These are phyloP conservation scores for Fusarium sulawesiense DNA, from an alignment of 2,329 filamentous ascomycete genomes.

Conservation along the genomic window DNA sequence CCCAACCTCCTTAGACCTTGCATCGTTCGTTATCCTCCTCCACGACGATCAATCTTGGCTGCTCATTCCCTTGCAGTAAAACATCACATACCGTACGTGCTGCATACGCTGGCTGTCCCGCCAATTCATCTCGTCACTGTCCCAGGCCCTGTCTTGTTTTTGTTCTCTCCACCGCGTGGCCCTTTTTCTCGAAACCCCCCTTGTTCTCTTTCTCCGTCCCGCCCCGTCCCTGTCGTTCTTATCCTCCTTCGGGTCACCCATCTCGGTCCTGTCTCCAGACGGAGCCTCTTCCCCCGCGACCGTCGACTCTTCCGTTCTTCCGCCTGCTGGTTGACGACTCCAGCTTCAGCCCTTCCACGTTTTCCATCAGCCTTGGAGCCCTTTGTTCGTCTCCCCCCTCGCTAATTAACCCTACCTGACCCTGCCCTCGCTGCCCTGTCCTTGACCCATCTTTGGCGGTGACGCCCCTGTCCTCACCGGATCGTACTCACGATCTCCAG, in stretches of 20 bases:
- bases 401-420: conserved; percentile 18
- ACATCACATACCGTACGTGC: conserved; percentile 8
- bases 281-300: conserved; percentile 46
- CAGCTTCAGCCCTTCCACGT: conserved; percentile 26
- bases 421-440: conserved; percentile 30
- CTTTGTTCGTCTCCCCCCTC: conserved; percentile 6
- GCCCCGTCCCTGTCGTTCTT: conserved; percentile 41
- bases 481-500: conserved; percentile 46
- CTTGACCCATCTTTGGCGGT: conserved; percentile 43
- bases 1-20: conserved; percentile 9
- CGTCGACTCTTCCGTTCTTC: conserved; percentile 35
- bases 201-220: conserved; percentile 30
- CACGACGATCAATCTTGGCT: conserved; percentile 4
- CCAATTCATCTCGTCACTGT: conserved; percentile 10
- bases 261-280: conserved; percentile 46
- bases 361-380: conserved; percentile 25
- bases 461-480: conserved; percentile 42
- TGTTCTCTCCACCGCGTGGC: conserved; percentile 32
- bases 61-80: not conserved
- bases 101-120: conserved; percentile 12
- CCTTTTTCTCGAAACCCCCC: conserved; percentile 16
- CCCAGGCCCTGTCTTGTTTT: conserved; percentile 7
- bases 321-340: conserved; percentile 17
- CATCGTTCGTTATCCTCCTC: conserved; percentile 1
- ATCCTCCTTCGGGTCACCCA: conserved; percentile 39